These are phyloP conservation scores for Cicer bijugum DNA, from an alignment of 306 rosid genomes.

Conservation along the genomic window DNA sequence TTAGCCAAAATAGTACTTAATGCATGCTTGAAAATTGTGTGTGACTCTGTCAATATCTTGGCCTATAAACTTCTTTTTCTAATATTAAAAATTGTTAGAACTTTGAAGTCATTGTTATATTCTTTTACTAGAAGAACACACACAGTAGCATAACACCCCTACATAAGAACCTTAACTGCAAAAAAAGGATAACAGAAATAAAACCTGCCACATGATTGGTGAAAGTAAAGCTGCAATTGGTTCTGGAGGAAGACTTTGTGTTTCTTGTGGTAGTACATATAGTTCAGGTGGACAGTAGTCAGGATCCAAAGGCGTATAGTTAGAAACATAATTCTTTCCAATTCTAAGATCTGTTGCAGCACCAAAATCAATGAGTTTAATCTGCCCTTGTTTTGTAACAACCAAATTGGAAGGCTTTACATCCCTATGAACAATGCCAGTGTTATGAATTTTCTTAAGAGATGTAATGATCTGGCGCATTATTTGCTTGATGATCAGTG, in stretches of 20 bases:
- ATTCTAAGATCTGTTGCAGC: slow-evolving; percentile 92
- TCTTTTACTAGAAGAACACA: background rate
- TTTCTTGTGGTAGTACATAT: slow-evolving; percentile 86
- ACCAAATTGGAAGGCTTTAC: slow-evolving; percentile 91
- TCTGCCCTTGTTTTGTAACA: slow-evolving; percentile 76
- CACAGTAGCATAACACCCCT: background rate
- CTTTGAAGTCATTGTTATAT: background rate
- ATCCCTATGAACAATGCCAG: slow-evolving; percentile 93
- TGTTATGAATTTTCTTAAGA: slow-evolving; percentile 86
- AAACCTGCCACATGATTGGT: slow-evolving; percentile 94
- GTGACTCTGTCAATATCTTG: too few relatives aligned
- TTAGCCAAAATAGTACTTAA: background rate
- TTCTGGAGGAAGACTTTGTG: slow-evolving; percentile 89
- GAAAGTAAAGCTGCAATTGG: slow-evolving; percentile 92
- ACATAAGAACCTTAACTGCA: slow-evolving; percentile 18
- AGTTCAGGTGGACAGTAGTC: slow-evolving; percentile 89
- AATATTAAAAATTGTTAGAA: too few relatives aligned
- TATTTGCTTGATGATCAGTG: slow-evolving; percentile 89
- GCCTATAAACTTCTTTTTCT: too few relatives aligned
- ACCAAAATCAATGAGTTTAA: slow-evolving; percentile 93
- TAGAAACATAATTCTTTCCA: slow-evolving; percentile 83
- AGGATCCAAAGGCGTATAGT: slow-evolving; percentile 76
- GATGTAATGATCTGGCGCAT: slow-evolving; percentile 87
- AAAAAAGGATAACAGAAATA: slow-evolving; percentile 35
- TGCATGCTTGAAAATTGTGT: background rate